phyloP scores from a whole-genome alignment of 139 green algal genomes.

The Tetradesmus obliquus region DNA sequence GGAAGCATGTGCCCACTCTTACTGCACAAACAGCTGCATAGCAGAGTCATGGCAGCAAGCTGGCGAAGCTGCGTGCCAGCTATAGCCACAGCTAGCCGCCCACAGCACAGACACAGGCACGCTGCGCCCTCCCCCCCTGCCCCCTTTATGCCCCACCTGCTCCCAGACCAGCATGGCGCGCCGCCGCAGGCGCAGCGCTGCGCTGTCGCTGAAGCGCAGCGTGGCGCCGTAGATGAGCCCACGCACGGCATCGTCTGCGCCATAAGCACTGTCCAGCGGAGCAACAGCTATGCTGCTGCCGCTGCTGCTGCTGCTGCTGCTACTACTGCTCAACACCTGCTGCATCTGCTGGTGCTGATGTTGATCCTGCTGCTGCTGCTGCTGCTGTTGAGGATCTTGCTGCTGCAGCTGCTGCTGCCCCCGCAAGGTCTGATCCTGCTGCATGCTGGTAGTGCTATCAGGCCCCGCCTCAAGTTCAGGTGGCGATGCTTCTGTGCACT shows the following conservation, averaged over 20 bases:
- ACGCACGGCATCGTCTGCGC: neutral
- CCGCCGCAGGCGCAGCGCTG: constrained; percentile 48
- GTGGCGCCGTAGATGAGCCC: constrained; percentile 32
- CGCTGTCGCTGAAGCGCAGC: constrained; percentile 45
- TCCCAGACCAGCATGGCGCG: constrained; percentile 47
- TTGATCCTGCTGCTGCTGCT: neutral
- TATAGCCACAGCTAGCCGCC: neutral
- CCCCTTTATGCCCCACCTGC: neutral
- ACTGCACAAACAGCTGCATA: neutral
- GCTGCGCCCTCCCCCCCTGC: too few relatives aligned
- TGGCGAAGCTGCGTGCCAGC: neutral
- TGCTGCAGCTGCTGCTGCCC: neutral
- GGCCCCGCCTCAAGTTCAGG: neutral
- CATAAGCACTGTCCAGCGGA: neutral
- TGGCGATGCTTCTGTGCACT: neutral
- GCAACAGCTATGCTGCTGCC: neutral
- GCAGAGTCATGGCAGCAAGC: neutral
- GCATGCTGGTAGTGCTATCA: neutral
- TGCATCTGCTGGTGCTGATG: neutral
- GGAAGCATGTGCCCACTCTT: neutral
- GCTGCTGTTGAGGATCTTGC: neutral
- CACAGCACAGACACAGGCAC: too few relatives aligned
- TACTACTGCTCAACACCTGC: neutral
- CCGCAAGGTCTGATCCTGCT: neutral
- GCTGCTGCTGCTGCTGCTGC: neutral